phyloP scores from a whole-genome alignment of 2,329 filamentous ascomycete species.

The Ceratocystis lukuohia region DNA sequence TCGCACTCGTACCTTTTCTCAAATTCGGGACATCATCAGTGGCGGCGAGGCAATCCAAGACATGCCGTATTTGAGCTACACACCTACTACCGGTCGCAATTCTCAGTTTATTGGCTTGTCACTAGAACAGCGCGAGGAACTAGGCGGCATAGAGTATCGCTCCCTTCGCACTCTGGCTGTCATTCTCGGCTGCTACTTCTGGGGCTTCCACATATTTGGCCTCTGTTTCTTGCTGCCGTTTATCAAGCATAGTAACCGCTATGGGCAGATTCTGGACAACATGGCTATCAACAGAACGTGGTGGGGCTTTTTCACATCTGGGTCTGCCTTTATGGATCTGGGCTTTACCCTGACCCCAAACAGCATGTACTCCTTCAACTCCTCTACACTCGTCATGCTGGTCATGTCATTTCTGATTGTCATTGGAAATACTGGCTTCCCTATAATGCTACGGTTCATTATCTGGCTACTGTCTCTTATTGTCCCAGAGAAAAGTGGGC shows the following conservation, averaged over 20 bases:
- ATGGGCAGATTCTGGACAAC: slow-evolving; percentile 49
- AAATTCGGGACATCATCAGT: slow-evolving; percentile 16
- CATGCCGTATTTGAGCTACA: slow-evolving; percentile 87
- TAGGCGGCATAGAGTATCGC: slow-evolving; percentile 93
- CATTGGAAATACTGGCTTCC: slow-evolving; percentile 90
- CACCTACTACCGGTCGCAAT: slow-evolving; percentile 83
- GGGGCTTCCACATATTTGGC: slow-evolving; percentile 68
- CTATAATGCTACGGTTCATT: slow-evolving; percentile 81
- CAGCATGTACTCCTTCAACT: slow-evolving; percentile 83
- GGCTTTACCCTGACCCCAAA: slow-evolving; percentile 85
- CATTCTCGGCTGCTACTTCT: slow-evolving; percentile 67
- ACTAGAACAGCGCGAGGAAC: slow-evolving; percentile 82
- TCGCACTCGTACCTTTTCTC: slow-evolving; percentile 12
- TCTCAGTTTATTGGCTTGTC: slow-evolving; percentile 81
- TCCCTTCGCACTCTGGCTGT: slow-evolving; percentile 74
- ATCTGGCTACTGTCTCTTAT: slow-evolving; percentile 70
- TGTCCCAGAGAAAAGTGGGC: slow-evolving; percentile 48
- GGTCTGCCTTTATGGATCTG: slow-evolving; percentile 86
- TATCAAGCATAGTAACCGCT: slow-evolving; percentile 53
- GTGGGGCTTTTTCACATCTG: slow-evolving; percentile 88
- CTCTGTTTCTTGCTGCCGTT: slow-evolving; percentile 64
- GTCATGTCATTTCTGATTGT: slow-evolving; percentile 77
- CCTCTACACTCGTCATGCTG: slow-evolving; percentile 60
- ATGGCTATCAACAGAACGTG: slow-evolving; percentile 55
- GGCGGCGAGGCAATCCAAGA: slow-evolving; percentile 25